Base-by-base conservation (phyloP, 139 green algal species). In the Mesostigma viride region DNA sequence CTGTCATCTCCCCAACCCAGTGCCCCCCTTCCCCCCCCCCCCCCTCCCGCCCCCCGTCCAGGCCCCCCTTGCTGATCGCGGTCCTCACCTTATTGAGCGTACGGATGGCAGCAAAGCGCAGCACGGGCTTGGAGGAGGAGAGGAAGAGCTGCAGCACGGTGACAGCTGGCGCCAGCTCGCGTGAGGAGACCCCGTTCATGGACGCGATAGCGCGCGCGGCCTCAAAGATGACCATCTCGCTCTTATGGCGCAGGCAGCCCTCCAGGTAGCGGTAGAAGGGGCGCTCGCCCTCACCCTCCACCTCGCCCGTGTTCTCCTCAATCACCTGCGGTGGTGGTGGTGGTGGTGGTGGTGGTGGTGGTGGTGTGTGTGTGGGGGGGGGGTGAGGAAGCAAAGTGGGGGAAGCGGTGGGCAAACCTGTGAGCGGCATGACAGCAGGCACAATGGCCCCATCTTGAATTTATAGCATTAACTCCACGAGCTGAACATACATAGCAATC, bases 91-190 rank as follows among this genome's bases (percentile, higher is more conserved):
- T 92, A 79, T 95, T 95, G 4, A 96, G 84, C 2, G 85, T 95
- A 33, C 90, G 82, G 34, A 94, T 84, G 30, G 83, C 83, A 11
- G 91, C 90, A 76, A 98, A 98, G 58, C 92, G 89, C 74, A 97
- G 73, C 65, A 97, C 88, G 0, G 93, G 93, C 83, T 97, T 97
- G 73, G 80, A 87, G 74, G 85, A 95, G 72, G 75, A 87, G 3
- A 99, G 81, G 83, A 99, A 99, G 3, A 99, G 85, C 85, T 99
- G 91, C 68, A 99, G 83, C 31, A 99, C 91, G 2, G 92, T 95
- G 68, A 99, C 88, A 4, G 94, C 94, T 1, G 93, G 93, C 22
- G 84, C 81, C 0, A 99, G 86, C 84, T 99, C 93, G 4, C 87
- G 83, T 0, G 78, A 65, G 5, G 86, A 94, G 3, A 98, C 91